Evolutionary conservation across 106 monocot genomes (phyloP), one percentile per base, ranked within the genome.

Genomic region (Platanthera guangdongensis): DNA sequence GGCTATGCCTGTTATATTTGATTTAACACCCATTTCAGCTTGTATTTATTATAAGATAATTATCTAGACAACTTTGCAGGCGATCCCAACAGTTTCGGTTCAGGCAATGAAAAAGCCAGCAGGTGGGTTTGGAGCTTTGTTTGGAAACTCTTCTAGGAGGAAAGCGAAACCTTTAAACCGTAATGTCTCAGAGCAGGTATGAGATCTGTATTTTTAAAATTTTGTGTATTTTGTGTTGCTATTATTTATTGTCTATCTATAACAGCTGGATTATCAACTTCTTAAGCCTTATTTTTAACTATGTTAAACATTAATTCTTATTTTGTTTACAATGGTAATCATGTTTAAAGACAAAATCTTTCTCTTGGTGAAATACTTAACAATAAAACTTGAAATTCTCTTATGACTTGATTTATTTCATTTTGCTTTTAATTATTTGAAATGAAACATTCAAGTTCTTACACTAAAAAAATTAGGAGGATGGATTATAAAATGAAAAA

Each of bases 41-140:
- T 46, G 4, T 57, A 52, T 54, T 71, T 45, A 57, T 47, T 53
- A 48, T 47, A 49, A 8, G 15, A 21, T 72, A 51, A n/a, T 6
- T 19, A 51, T 7, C 4, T 71, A 39, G 25, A 13, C 25, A 70
- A 48, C 16, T 72, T 49, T 76, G 76, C 75, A 93, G 92, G 84
- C 39, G 72, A 84, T 57, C 51, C 8, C 51, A 19, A 62, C 76
- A 78, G 82, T 75, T 14, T 81, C 89, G 11, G 81, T 93, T 25
- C 87, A 91, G 73, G 82, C 84, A 18, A 50, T 75, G 28, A 88
- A 88, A 72, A 97, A 84, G 75, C 87, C 90, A 51, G 80, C 59
- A 16, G 15, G 87, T 28, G 79, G 80, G 64, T 97, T 97, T 77
- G 91, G 91, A 68, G 87, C 88, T 73, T 72, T 93, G 68, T 82